Evolutionary conservation across 495 filamentous ascomycete species (phyloP).

Genomic region (Aspergillus cavernicola): DNA sequence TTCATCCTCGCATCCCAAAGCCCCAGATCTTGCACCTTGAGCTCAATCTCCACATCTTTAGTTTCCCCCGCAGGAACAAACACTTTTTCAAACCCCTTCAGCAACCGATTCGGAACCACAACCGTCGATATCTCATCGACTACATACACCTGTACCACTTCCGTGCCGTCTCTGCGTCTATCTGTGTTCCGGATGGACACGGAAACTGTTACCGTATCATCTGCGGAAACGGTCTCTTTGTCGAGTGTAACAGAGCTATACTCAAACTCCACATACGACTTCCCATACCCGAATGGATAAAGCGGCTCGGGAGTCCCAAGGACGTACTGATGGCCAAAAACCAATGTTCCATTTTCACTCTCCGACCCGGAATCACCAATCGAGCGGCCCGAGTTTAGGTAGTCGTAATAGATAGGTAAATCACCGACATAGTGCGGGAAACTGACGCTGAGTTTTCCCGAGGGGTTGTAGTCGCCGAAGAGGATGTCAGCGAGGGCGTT

Average conservation of each 20-base stretch:
- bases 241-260: conserved; percentile 49
- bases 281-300: conserved; percentile 69
- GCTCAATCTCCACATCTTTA: conserved; percentile 50
- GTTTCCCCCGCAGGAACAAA: conserved; percentile 56
- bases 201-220: conserved; percentile 44
- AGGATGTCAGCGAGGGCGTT: conserved; percentile 65
- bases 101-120: conserved; percentile 59
- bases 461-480: conserved; percentile 63
- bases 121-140: conserved; percentile 57
- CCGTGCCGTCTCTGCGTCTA: conserved; percentile 52
- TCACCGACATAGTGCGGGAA: conserved; percentile 65
- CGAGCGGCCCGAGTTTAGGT: conserved; percentile 60
- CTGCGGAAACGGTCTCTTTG: conserved; percentile 39
- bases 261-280: conserved; percentile 59
- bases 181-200: conserved; percentile 55
- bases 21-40: conserved; percentile 50
- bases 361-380: conserved; percentile 45
- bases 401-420: conserved; percentile 67
- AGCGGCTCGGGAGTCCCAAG: conserved; percentile 52
- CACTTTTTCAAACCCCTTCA: conserved; percentile 70
- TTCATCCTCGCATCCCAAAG: conserved; percentile 60
- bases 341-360: conserved; percentile 53
- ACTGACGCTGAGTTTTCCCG: conserved; percentile 62
- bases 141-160: conserved; percentile 69
- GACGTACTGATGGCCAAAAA: conserved; percentile 65